These are phyloP conservation scores for Triticum monococcum DNA, from an alignment of 176 grass and related monocot genomes.

Conservation along the genomic window DNA sequence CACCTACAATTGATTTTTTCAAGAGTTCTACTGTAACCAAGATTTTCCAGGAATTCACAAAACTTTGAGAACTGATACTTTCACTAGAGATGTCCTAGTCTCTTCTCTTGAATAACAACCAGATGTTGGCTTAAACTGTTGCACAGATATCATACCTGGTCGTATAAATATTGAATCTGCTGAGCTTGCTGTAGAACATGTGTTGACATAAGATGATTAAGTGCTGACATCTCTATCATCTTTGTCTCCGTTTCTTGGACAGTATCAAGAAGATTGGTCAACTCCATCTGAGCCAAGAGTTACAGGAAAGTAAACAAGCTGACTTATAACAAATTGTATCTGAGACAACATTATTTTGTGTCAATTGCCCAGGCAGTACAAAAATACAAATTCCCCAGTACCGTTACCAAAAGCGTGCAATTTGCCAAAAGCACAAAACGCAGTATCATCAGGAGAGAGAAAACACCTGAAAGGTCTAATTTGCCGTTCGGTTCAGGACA, in stretches of 20 bases:
- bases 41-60: background rate
- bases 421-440: background rate
- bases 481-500: background rate
- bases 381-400: background rate
- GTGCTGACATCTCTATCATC: constrained; percentile 95
- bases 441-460: background rate
- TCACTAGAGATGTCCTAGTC: too few species aligned
- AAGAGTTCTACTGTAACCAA: background rate
- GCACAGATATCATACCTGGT: constrained; percentile 54
- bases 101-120: background rate
- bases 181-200: constrained; percentile 93
- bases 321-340: background rate
- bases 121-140: background rate
- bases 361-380: background rate
- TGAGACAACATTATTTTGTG: background rate
- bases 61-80: background rate
- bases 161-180: constrained; percentile 86
- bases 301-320: constrained; percentile 21
- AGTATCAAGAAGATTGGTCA: constrained; percentile 75
- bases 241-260: constrained; percentile 96
- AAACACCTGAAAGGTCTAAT: background rate
- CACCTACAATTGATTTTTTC: background rate
- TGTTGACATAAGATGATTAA: constrained; percentile 95
- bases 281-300: constrained; percentile 59
- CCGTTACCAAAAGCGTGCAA: background rate